Evolutionary conservation across 805 yeast species (phyloP).

Genomic region (Teunomyces funiuensis): DNA sequence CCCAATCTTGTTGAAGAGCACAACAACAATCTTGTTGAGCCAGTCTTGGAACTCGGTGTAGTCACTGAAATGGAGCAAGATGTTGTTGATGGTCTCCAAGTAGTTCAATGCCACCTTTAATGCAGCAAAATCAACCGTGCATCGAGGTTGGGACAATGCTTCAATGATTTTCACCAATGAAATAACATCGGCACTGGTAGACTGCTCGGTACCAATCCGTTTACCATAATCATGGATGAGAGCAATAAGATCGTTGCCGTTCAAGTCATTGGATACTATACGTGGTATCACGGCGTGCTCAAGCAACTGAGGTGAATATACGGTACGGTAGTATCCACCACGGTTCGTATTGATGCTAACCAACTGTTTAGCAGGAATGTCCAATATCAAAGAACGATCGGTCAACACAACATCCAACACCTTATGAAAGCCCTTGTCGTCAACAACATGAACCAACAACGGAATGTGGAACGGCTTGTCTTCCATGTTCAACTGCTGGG

Average conservation of each 20-base stretch:
- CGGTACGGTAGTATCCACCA: conserved; percentile 12
- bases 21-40: conserved; percentile 17
- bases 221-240: conserved; percentile 42
- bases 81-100: conserved; percentile 32
- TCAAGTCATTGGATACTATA: conserved; percentile 16
- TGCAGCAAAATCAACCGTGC: conserved; percentile 29
- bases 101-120: conserved; percentile 36
- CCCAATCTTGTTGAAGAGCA: conserved; percentile 24
- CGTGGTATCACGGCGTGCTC: conserved; percentile 9
- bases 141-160: conserved; percentile 19
- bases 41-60: conserved; percentile 24
- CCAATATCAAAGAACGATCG: conserved; percentile 39
- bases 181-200: conserved; percentile 22
- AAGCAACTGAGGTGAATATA: conserved; percentile 8
- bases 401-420: conserved; percentile 41
- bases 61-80: conserved; percentile 30
- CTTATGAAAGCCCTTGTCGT: conserved; percentile 27
- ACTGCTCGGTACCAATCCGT: conserved; percentile 28
- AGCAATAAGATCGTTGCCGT: conserved; percentile 32
- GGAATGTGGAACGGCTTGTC: conserved; percentile 67
- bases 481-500: conserved; percentile 38
- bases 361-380: conserved; percentile 29
- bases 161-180: conserved; percentile 34
- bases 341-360: conserved; percentile 43
- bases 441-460: conserved; percentile 38